Percentiles rank a stretch among this genome's conserved stretches.
Conservation (phyloP, 257 asterid species). For the Pogostemon cablin region DNA sequence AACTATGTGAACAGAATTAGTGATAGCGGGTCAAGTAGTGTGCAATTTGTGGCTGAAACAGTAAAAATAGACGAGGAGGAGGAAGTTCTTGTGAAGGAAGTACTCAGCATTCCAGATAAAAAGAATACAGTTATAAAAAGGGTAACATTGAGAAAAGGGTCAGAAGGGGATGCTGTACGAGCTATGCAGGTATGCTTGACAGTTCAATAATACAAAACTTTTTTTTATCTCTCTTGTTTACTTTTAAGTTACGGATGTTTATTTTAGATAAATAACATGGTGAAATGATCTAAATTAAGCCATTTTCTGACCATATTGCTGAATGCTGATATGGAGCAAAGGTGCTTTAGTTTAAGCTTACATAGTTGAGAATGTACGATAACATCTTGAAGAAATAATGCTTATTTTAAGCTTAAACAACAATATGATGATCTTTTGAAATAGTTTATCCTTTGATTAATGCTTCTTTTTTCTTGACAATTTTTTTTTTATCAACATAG, state of each 20-base stretch:
- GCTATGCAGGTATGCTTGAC: conserved; percentile 73
- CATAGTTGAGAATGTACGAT: not conserved
- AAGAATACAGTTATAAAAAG: conserved; percentile 50
- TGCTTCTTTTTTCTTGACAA: not conserved
- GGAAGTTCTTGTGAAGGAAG: conserved; percentile 58
- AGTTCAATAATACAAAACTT: not conserved
- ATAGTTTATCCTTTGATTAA: not conserved
- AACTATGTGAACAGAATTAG: conserved; percentile 58
- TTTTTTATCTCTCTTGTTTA: not conserved
- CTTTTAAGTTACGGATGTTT: not conserved
- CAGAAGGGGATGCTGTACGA: conserved; percentile 86
- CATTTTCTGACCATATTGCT: not conserved
- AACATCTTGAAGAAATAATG: not conserved
- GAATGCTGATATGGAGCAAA: not conserved
- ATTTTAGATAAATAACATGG: not conserved
- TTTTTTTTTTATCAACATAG: not conserved
- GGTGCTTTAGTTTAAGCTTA: conserved; percentile 16
- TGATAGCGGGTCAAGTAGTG: conserved; percentile 57
- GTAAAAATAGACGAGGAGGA: conserved; percentile 49
- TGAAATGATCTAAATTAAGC: not conserved
- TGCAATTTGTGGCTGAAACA: conserved; percentile 58
- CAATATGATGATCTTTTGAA: not conserved
- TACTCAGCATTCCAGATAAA: conserved; percentile 48
- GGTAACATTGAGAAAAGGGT: conserved; percentile 64
- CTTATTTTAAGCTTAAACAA: not conserved